Percentiles rank a stretch among this genome's conserved stretches.
phyloP scores from a whole-genome alignment of 768 basidiomycete species.

The Symmetrospora coprosmae region DNA sequence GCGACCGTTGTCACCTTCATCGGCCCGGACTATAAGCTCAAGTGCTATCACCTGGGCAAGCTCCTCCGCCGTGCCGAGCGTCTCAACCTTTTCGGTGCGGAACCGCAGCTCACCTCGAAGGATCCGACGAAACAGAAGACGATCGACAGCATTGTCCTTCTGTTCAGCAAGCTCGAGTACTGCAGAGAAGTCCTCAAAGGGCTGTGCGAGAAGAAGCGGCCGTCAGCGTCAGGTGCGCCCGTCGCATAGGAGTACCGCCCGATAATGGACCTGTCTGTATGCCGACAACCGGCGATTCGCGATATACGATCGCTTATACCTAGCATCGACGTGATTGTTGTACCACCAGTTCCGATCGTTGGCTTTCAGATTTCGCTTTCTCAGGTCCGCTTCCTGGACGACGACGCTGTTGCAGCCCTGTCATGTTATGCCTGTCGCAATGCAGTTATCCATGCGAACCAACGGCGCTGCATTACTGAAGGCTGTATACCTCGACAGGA shows the following conservation, averaged over 20 bases:
- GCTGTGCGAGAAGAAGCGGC: conserved; percentile 14
- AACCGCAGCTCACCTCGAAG: background rate
- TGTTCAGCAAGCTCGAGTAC: conserved; percentile 69
- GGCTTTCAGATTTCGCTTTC: too few species aligned
- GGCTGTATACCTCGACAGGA: too few species aligned
- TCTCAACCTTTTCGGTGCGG: background rate
- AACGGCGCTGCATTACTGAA: too few species aligned
- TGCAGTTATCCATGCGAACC: too few species aligned
- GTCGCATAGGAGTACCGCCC: background rate
- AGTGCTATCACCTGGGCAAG: conserved; percentile 23
- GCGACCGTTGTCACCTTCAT: conserved; percentile 74
- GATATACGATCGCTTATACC: too few species aligned
- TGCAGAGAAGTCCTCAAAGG: conserved; percentile 60
- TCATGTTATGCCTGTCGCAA: too few species aligned
- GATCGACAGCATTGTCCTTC: conserved; percentile 21
- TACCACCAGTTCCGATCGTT: too few species aligned
- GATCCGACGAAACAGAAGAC: background rate
- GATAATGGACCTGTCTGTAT: too few species aligned
- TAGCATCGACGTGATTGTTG: too few species aligned
- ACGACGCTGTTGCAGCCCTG: too few species aligned
- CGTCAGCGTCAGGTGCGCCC: background rate
- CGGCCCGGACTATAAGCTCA: conserved; percentile 36
- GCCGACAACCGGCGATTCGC: too few species aligned
- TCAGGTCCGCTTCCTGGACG: too few species aligned
- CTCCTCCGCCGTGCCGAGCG: conserved; percentile 24